Evolutionary conservation across 1,284 basidiomycete species (phyloP).

Genomic region (Schizophyllum amplum): DNA sequence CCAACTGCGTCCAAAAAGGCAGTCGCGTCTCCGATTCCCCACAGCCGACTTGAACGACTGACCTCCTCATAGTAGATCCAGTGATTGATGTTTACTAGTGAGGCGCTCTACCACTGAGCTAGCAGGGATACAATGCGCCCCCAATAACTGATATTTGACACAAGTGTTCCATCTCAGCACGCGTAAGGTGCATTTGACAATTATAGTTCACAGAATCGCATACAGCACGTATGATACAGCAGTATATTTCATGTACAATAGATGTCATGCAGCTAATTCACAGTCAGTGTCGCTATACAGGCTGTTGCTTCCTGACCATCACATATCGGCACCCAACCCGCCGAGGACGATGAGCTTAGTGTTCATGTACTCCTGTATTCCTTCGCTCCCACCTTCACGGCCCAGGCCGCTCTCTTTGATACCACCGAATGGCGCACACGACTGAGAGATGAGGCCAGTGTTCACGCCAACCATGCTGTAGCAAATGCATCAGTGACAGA

Average conservation of each 20-base stretch:
- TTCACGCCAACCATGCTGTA: conserved; percentile 80
- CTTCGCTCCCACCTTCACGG: conserved; percentile 64
- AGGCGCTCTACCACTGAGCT: neutral
- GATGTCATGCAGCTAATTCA: neutral
- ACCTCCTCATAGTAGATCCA: neutral
- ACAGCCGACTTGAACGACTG: neutral
- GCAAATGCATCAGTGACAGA: neutral
- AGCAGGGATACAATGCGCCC: neutral
- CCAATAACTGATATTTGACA: too few species aligned
- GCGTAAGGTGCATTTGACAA: too few species aligned
- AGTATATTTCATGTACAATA: neutral
- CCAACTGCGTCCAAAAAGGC: neutral
- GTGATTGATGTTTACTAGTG: too few species aligned
- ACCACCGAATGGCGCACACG: conserved; percentile 89
- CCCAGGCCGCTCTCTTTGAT: conserved; percentile 83
- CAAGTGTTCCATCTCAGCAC: too few species aligned
- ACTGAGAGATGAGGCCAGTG: conserved; percentile 76
- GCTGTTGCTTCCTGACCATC: neutral
- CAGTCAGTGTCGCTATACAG: neutral
- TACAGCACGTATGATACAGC: neutral
- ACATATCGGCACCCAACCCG: conserved; percentile 26
- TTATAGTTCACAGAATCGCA: too few species aligned
- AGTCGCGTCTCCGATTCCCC: neutral
- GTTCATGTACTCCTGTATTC: conserved; percentile 81
- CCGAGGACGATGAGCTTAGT: conserved; percentile 77